These are phyloP conservation scores for Mollisia scopiformis DNA, from an alignment of 2,329 filamentous ascomycete genomes.

Conservation along the genomic window DNA sequence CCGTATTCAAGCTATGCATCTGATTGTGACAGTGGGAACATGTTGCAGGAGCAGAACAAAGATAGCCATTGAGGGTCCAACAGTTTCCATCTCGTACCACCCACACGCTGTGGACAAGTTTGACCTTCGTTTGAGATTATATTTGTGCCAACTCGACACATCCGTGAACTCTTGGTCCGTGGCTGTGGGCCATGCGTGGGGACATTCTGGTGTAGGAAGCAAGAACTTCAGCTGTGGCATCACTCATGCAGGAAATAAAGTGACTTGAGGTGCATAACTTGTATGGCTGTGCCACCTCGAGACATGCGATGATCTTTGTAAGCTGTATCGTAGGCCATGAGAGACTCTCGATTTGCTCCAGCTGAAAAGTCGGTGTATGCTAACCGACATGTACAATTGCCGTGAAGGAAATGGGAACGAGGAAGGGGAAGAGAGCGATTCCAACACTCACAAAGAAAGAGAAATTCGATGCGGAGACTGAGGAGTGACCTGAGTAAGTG, in stretches of 20 bases:
- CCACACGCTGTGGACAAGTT: conserved; percentile 5
- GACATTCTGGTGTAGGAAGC: not conserved
- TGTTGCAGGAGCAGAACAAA: conserved; percentile 7
- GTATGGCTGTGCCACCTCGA: conserved; percentile 2
- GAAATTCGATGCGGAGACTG: not conserved
- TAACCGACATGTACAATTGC: not conserved
- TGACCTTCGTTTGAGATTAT: conserved; percentile 25
- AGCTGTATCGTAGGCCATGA: not conserved
- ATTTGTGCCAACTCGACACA: conserved; percentile 4
- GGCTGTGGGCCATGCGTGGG: not conserved
- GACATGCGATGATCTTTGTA: conserved; percentile 5
- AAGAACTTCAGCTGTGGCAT: not conserved
- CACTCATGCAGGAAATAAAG: not conserved
- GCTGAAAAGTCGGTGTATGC: conserved; percentile 18
- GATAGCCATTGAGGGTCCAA: not conserved
- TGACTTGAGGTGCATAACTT: conserved; percentile 1
- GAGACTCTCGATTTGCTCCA: not conserved
- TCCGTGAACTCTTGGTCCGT: conserved; percentile 27
- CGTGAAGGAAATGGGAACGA: conserved; percentile 2
- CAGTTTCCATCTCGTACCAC: not conserved
- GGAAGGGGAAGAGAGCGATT: not conserved
- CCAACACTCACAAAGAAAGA: not conserved
- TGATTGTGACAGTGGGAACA: conserved; percentile 9
- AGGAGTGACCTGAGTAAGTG: too few relatives aligned
- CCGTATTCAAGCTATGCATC: conserved; percentile 23